Evolutionary conservation across 1,139 yeast species (phyloP).

Genomic region (Pneumocystis murina): DNA sequence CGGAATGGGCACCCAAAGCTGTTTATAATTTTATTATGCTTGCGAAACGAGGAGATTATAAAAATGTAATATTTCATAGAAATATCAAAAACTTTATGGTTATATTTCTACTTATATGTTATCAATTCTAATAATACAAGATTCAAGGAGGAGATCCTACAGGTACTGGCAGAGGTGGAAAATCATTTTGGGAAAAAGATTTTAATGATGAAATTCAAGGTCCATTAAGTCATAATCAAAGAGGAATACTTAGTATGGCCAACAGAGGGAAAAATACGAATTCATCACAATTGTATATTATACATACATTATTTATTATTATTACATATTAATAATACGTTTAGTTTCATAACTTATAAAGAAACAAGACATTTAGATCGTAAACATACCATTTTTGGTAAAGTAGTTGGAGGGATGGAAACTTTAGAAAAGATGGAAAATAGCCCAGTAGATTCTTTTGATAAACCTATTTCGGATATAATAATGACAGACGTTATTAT

Average conservation of each 20-base stretch:
- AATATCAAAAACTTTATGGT: conserved; percentile 35
- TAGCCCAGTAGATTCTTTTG: conserved; percentile 19
- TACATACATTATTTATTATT: background rate
- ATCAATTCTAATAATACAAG: background rate
- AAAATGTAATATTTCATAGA: conserved; percentile 33
- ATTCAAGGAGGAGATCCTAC: conserved; percentile 40
- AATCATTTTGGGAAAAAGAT: conserved; percentile 23
- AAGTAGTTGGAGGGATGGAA: conserved; percentile 61
- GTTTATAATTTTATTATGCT: conserved; percentile 32
- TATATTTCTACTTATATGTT: background rate
- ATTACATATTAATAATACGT: background rate
- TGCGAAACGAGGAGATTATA: conserved; percentile 28
- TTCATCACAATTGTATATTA: conserved; percentile 48
- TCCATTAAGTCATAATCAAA: conserved; percentile 54
- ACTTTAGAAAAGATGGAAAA: conserved; percentile 58
- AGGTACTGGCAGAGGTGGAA: conserved; percentile 35
- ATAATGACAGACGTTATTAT: conserved; percentile 44
- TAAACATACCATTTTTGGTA: conserved; percentile 67
- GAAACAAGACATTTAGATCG: conserved; percentile 61
- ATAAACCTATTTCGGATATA: conserved; percentile 27
- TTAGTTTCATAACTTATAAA: conserved; percentile 48
- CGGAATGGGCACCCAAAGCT: conserved; percentile 30
- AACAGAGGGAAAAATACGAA: conserved; percentile 49
- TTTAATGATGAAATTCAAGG: conserved; percentile 46
- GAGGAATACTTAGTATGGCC: conserved; percentile 77